Evolutionary conservation across 2,329 filamentous ascomycete genomes (phyloP).

Genomic region (Coniochaeta ligniaria): DNA sequence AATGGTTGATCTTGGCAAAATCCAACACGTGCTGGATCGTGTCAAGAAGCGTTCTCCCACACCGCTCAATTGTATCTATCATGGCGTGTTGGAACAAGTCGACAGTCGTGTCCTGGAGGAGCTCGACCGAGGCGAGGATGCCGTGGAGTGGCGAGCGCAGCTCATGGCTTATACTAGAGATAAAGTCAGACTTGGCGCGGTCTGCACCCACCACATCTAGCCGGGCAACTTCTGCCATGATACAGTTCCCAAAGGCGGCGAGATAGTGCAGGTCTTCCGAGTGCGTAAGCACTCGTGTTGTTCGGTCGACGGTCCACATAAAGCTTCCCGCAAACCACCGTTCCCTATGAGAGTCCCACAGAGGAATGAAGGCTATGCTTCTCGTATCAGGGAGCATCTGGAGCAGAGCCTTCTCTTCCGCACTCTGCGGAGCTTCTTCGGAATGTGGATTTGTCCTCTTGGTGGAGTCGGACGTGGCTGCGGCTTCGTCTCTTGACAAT

Average conservation of each 20-base stretch:
- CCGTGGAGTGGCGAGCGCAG: slow-evolving; percentile 49
- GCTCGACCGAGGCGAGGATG: slow-evolving; percentile 43
- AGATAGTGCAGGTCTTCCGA: slow-evolving; percentile 11
- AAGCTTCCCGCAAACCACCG: neutral
- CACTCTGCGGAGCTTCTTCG: neutral
- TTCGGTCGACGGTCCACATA: slow-evolving; percentile 17
- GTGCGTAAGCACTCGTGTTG: slow-evolving; percentile 30
- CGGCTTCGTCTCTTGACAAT: slow-evolving; percentile 16
- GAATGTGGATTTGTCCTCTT: neutral
- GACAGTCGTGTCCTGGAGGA: slow-evolving; percentile 37
- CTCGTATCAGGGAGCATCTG: slow-evolving; percentile 31
- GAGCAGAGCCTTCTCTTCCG: slow-evolving; percentile 20
- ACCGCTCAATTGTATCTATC: slow-evolving; percentile 38
- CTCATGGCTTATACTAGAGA: slow-evolving; percentile 51
- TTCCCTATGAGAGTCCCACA: slow-evolving; percentile 21
- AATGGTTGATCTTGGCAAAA: slow-evolving; percentile 1
- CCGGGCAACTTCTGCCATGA: slow-evolving; percentile 48
- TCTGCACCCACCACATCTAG: slow-evolving; percentile 27
- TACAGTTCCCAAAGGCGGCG: slow-evolving; percentile 39
- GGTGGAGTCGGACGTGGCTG: neutral
- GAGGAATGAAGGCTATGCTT: slow-evolving; percentile 35
- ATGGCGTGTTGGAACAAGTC: slow-evolving; percentile 20
- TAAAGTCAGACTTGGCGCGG: slow-evolving; percentile 44
- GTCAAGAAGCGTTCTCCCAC: slow-evolving; percentile 39
- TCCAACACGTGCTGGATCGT: slow-evolving; percentile 33